Conservation (phyloP, 2,329 filamentous ascomycete species). For the Lasiodiplodia citricola region DNA sequence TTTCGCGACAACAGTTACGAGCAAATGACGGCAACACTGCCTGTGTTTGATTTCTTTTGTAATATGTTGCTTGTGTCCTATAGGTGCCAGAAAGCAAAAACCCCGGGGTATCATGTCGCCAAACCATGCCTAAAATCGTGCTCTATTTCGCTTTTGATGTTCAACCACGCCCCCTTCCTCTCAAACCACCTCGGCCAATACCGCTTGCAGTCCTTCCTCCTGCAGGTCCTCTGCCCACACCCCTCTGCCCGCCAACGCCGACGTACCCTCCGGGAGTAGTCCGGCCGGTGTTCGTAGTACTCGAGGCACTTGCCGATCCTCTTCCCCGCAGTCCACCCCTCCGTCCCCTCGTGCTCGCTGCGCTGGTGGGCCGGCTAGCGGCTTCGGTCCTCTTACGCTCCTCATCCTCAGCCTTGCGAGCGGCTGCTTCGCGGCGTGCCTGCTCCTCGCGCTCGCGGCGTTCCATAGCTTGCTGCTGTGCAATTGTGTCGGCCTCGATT, state of each 20-base stretch:
- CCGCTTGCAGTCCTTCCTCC: constrained; percentile 19
- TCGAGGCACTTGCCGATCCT: constrained; percentile 13
- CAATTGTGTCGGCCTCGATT: constrained; percentile 77
- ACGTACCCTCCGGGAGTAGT: constrained; percentile 46
- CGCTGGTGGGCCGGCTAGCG: constrained; percentile 47
- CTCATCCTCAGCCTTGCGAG: constrained; percentile 57
- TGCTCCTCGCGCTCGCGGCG: constrained; percentile 79
- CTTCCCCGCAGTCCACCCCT: constrained; percentile 35
- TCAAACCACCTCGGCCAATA: constrained; percentile 6
- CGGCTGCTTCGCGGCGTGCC: constrained; percentile 72
- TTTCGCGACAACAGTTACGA: neutral
- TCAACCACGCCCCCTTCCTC: constrained; percentile 20
- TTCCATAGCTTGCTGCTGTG: constrained; percentile 78
- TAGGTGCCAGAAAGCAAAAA: neutral
- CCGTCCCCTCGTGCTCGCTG: constrained; percentile 43
- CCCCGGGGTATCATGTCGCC: constrained; percentile 18
- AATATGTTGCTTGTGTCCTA: neutral
- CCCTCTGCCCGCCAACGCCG: constrained; percentile 52
- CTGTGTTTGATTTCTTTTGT: neutral
- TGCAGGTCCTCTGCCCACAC: constrained; percentile 48
- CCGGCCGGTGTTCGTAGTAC: constrained; percentile 34
- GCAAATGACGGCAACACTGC: neutral
- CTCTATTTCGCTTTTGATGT: neutral
- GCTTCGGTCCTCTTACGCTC: constrained; percentile 66
- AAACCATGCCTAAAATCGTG: constrained; percentile 6